These are phyloP conservation scores for Herpetomonas samuelpessoai DNA, from an alignment of 208 protist genomes.

Conservation along the genomic window DNA sequence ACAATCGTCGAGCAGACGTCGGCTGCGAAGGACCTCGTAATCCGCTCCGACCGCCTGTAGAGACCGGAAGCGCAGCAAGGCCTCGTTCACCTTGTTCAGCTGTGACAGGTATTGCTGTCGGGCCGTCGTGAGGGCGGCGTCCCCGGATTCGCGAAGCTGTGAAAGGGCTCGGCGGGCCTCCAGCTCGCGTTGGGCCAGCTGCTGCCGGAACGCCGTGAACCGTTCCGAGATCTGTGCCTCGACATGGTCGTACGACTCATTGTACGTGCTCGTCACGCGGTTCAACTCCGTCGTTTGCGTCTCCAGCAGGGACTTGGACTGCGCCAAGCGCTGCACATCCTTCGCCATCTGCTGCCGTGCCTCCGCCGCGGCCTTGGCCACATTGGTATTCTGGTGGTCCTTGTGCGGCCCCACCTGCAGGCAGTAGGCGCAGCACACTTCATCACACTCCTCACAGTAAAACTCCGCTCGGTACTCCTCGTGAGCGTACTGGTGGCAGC, in stretches of 20 bases:
- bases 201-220: constrained; percentile 64
- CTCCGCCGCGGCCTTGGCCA: constrained; percentile 46
- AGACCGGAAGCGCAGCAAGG: constrained; percentile 35
- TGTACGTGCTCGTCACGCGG: constrained; percentile 51
- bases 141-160: constrained; percentile 56
- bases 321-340: constrained; percentile 40
- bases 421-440: constrained; percentile 88
- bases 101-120: constrained; percentile 44
- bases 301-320: constrained; percentile 48
- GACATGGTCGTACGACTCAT: constrained; percentile 62
- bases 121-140: constrained; percentile 40
- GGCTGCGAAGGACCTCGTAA: constrained; percentile 60
- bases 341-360: constrained; percentile 52
- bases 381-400: constrained; percentile 48
- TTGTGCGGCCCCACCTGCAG: constrained; percentile 73
- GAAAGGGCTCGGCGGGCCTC: constrained; percentile 53
- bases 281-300: constrained; percentile 66
- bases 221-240: constrained; percentile 69
- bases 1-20: constrained; percentile 28
- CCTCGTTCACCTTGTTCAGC: constrained; percentile 56
- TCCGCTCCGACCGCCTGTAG: constrained; percentile 61
- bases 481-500: constrained; percentile 51
- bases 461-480: constrained; percentile 84
- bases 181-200: constrained; percentile 67
- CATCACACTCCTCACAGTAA: constrained; percentile 65